Percentiles rank a stretch among this genome's conserved stretches.
These are phyloP conservation scores for Fistulinella cinereoalba DNA, from an alignment of 1,284 basidiomycete species.

Conservation along the genomic window DNA sequence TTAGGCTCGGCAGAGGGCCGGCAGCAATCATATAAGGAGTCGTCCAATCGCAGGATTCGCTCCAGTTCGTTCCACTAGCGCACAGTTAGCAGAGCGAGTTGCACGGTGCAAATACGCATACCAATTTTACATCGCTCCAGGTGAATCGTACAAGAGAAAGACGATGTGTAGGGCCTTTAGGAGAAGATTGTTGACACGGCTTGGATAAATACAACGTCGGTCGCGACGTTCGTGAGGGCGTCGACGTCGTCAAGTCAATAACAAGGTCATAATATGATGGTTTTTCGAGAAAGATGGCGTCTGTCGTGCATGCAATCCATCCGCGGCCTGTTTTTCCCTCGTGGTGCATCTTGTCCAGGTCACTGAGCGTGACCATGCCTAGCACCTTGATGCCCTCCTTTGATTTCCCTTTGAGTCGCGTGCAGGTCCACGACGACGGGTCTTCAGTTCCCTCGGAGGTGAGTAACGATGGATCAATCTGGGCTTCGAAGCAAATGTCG, in stretches of 20 bases:
- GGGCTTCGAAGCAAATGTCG: conserved; percentile 65
- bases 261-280: conserved; percentile 72
- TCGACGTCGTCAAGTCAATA: conserved; percentile 69
- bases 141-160: conserved; percentile 66
- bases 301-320: conserved; percentile 83
- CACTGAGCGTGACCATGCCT: conserved; percentile 73
- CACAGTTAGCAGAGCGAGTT: background rate
- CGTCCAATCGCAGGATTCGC: conserved; percentile 53
- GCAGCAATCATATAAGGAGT: conserved; percentile 36
- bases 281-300: conserved; percentile 76
- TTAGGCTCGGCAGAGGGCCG: conserved; percentile 31
- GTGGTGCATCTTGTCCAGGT: conserved; percentile 56
- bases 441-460: conserved; percentile 22
- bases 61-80: conserved; percentile 71
- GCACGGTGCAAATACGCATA: conserved; percentile 32
- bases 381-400: conserved; percentile 61
- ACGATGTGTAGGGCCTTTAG: conserved; percentile 46
- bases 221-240: conserved; percentile 54
- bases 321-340: conserved; percentile 59
- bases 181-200: conserved; percentile 35
- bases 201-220: conserved; percentile 64
- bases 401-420: conserved; percentile 43
- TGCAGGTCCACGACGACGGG: conserved; percentile 20
- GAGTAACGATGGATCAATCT: conserved; percentile 34
- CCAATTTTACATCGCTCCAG: conserved; percentile 76